Evolutionary conservation across 352 stramenopile genomes (phyloP), one percentile per base, ranked within the genome.

Genomic region (Globisporangium okanoganense): DNA sequence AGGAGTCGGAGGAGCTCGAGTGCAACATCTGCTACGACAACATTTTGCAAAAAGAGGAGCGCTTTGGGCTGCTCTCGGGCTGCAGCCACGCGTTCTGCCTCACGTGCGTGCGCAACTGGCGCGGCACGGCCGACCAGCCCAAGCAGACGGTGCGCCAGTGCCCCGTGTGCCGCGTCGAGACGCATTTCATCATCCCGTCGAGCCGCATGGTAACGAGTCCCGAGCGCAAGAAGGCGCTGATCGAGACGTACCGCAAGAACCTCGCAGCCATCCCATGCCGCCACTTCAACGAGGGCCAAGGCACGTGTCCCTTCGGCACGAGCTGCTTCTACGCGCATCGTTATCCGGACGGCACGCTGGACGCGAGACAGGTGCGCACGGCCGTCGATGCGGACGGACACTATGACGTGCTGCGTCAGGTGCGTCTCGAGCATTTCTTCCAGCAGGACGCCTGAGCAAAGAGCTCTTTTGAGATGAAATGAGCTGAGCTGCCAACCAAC

Each of bases 1-100:
- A 77, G 27, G 69, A 79, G 8, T 93, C 84, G 6, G 59, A 76
- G 43, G 80, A 87, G 0, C 66, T 93, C 25, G 87, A 94, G 70
- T 96, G 87, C 61, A 87, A 84, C 56, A 92, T 96, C 63, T 96
- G 87, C 72, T 90, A 87, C 61, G 87, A 96, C 56, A 78, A 82
- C 64, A 73, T 94, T 41, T 64, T 93, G 57, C 56, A 62, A 31
- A 89, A 90, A 60, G 74, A 74, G 40, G 85, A 94, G 64, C 85
- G 85, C 41, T 96, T 96, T 62, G 87, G 87, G 1, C 55, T 96
- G 54, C 67, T 96, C 0, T 92, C 85, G 31, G 81, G 82, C 56
- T 96, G 87, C 70, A 78, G 61, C 36, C 87, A 96, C 64, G 69
- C 83, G 5, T 96, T 96, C 60, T 96, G 87, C 66, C 71, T 96